Conservation (phyloP, 1,139 yeast genomes). For the Candida dubliniensis region DNA sequence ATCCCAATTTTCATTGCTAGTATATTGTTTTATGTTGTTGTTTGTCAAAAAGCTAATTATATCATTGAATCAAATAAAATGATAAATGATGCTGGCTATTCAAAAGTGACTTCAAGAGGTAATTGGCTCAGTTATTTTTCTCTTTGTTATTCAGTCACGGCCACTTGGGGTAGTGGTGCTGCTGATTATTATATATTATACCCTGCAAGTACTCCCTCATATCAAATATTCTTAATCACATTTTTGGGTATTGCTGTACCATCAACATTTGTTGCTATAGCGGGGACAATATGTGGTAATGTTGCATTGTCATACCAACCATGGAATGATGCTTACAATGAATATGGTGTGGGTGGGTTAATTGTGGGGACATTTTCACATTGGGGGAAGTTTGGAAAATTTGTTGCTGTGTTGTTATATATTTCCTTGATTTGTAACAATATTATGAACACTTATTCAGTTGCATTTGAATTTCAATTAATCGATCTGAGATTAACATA, state of each 20-base stretch:
- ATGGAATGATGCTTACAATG: slow-evolving; percentile 59
- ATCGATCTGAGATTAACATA: slow-evolving; percentile 59
- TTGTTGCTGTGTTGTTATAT: slow-evolving; percentile 33
- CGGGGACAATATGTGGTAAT: slow-evolving; percentile 67
- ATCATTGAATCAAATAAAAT: slow-evolving; percentile 36
- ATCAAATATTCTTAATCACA: slow-evolving; percentile 58
- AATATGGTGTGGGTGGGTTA: slow-evolving; percentile 75
- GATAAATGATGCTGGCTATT: slow-evolving; percentile 24
- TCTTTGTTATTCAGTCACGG: slow-evolving; percentile 71
- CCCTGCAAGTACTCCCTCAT: slow-evolving; percentile 68
- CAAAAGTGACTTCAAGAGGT: slow-evolving; percentile 47
- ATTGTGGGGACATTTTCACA: slow-evolving; percentile 62
- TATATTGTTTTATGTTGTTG: slow-evolving; percentile 64
- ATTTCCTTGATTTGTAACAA: slow-evolving; percentile 39
- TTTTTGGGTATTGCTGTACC: slow-evolving; percentile 70
- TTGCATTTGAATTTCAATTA: slow-evolving; percentile 76
- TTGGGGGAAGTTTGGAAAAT: slow-evolving; percentile 75
- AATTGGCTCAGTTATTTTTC: slow-evolving; percentile 74
- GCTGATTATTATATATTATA: slow-evolving; percentile 80
- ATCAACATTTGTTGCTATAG: slow-evolving; percentile 73
- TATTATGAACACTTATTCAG: slow-evolving; percentile 69
- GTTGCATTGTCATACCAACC: slow-evolving; percentile 58
- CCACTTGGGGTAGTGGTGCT: slow-evolving; percentile 88
- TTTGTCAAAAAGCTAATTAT: slow-evolving; percentile 52
- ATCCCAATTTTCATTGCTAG: slow-evolving; percentile 70